Conservation (phyloP, 2,329 filamentous ascomycete species). For the Xylariaceae sp. region DNA sequence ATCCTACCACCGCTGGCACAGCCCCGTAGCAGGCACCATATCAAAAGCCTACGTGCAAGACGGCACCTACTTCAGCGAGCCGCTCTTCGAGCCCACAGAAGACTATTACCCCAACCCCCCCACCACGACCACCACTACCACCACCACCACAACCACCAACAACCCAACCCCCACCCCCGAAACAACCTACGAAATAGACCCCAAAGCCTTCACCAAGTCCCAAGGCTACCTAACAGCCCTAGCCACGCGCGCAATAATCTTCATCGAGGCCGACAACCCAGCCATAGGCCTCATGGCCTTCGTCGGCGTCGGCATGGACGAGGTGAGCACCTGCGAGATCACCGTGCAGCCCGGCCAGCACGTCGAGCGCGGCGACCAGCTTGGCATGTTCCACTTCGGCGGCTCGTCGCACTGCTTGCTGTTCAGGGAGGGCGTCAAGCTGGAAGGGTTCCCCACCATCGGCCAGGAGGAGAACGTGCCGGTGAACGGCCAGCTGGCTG, state of each 20-base stretch:
- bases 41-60: slow-evolving; percentile 47
- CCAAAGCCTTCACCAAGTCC: slow-evolving; percentile 38
- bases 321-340: slow-evolving; percentile 70
- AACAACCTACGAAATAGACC: slow-evolving; percentile 26
- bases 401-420: slow-evolving; percentile 66
- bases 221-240: slow-evolving; percentile 64
- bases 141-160: neutral
- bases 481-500: slow-evolving; percentile 27
- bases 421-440: slow-evolving; percentile 54
- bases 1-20: slow-evolving; percentile 60
- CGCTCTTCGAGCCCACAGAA: slow-evolving; percentile 40
- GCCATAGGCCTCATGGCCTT: slow-evolving; percentile 65
- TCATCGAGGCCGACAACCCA: slow-evolving; percentile 65
- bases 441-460: slow-evolving; percentile 32
- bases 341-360: slow-evolving; percentile 62
- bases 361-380: slow-evolving; percentile 64
- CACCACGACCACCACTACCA: too few species aligned
- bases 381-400: slow-evolving; percentile 80
- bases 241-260: slow-evolving; percentile 66
- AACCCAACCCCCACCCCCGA: slow-evolving; percentile 36
- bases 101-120: too few species aligned
- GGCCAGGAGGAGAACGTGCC: slow-evolving; percentile 27
- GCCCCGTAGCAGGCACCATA: slow-evolving; percentile 53
- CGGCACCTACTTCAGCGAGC: slow-evolving; percentile 58
- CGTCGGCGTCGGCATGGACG: slow-evolving; percentile 70